Evolutionary conservation across 2,329 filamentous ascomycete species (phyloP).

Genomic region (Camillea tinctor): DNA sequence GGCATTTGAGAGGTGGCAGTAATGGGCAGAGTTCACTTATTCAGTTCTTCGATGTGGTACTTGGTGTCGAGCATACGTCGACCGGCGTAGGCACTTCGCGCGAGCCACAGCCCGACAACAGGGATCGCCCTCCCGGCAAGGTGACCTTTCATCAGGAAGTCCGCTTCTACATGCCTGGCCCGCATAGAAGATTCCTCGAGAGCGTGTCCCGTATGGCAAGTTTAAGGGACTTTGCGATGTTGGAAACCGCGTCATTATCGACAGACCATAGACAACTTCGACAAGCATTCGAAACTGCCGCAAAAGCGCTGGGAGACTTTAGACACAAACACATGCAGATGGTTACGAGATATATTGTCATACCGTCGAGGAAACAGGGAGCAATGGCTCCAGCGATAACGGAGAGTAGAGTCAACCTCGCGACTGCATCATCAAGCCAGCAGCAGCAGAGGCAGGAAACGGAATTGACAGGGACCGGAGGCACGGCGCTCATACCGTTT

Average conservation of each 20-base stretch:
- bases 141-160: slow-evolving; percentile 63
- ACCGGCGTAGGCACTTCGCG: slow-evolving; percentile 27
- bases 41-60: slow-evolving; percentile 85
- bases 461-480: slow-evolving; percentile 78
- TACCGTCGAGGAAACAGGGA: slow-evolving; percentile 58
- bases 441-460: slow-evolving; percentile 12
- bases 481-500: slow-evolving; percentile 84
- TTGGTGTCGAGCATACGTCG: slow-evolving; percentile 73
- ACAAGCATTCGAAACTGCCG: slow-evolving; percentile 65
- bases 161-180: slow-evolving; percentile 85
- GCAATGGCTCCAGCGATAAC: slow-evolving; percentile 4
- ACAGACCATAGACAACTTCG: slow-evolving; percentile 46
- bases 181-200: slow-evolving; percentile 75
- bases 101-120: slow-evolving; percentile 6
- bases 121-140: slow-evolving; percentile 8
- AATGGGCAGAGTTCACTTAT: slow-evolving; percentile 93
- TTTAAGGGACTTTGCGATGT: slow-evolving; percentile 64
- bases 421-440: slow-evolving; percentile 41
- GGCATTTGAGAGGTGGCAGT: slow-evolving; percentile 82
- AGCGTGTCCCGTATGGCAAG: slow-evolving; percentile 69
- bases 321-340: slow-evolving; percentile 87
- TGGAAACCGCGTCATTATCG: slow-evolving; percentile 35
- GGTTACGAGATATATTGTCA: slow-evolving; percentile 85
- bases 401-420: slow-evolving; percentile 38
- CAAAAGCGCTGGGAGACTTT: slow-evolving; percentile 72